Evolutionary conservation across 345 rosid genomes (phyloP).

Genomic region (Lepidium aucheri): DNA sequence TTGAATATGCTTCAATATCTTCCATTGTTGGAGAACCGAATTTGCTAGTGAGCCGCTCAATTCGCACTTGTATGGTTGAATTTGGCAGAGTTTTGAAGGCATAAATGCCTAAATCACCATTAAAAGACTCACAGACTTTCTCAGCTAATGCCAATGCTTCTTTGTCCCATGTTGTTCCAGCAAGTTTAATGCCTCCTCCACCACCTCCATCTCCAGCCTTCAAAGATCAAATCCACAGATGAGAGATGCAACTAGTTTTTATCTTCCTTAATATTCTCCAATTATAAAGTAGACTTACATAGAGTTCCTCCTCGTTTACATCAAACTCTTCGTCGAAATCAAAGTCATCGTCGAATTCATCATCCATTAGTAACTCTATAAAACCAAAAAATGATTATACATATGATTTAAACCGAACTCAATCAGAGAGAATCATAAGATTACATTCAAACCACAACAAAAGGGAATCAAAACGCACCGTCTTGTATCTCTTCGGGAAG

Average conservation of each 20-base stretch:
- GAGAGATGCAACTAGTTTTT: background rate
- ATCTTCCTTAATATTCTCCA: background rate
- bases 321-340: conserved; percentile 36
- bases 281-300: conserved; percentile 40
- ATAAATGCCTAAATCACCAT: conserved; percentile 62
- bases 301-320: conserved; percentile 39
- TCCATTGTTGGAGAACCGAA: conserved; percentile 72
- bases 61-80: conserved; percentile 64
- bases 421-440: background rate
- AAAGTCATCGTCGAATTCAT: conserved; percentile 28
- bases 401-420: background rate
- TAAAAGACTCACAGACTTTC: conserved; percentile 47
- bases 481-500: conserved; percentile 46
- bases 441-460: background rate
- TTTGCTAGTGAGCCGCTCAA: conserved; percentile 72
- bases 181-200: conserved; percentile 79
- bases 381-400: conserved; percentile 1
- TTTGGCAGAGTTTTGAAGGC: conserved; percentile 68
- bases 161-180: conserved; percentile 86
- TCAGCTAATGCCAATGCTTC: conserved; percentile 63
- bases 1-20: conserved; percentile 73
- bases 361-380: conserved; percentile 36
- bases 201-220: conserved; percentile 85
- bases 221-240: background rate
- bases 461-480: conserved; percentile 26